phyloP scores from a whole-genome alignment of 805 yeast species.

The Hanseniaspora osmophila region DNA sequence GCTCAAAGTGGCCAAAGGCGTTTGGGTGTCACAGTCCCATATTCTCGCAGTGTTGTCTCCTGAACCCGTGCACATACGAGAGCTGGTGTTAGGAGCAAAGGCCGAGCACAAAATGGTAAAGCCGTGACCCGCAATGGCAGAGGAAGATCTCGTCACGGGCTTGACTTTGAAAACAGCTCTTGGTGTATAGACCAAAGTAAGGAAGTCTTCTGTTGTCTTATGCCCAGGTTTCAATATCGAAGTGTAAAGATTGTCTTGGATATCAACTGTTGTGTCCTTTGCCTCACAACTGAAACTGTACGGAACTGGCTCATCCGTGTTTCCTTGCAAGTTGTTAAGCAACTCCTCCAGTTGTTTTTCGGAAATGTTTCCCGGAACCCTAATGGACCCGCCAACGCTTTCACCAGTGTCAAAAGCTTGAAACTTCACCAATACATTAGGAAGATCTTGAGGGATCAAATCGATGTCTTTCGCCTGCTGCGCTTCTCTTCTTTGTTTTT shows the following conservation, averaged over 20 bases:
- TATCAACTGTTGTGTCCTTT: constrained; percentile 43
- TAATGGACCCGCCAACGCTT: constrained; percentile 62
- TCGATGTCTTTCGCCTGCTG: constrained; percentile 69
- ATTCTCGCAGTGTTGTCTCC: constrained; percentile 92
- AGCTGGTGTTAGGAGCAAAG: constrained; percentile 81
- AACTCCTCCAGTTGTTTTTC: constrained; percentile 81
- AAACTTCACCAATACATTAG: constrained; percentile 76
- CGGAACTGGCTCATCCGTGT: constrained; percentile 61
- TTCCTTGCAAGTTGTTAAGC: constrained; percentile 62
- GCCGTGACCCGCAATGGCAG: constrained; percentile 92
- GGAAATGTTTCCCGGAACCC: constrained; percentile 82
- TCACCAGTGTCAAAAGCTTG: constrained; percentile 92
- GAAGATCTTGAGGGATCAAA: constrained; percentile 61
- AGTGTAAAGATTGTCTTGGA: constrained; percentile 59
- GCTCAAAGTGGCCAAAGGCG: constrained; percentile 63
- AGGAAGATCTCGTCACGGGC: constrained; percentile 80
- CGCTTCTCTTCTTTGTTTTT: constrained; percentile 71
- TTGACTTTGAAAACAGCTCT: constrained; percentile 87
- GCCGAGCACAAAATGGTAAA: constrained; percentile 83
- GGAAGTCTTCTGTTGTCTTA: constrained; percentile 81
- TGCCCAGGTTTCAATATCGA: constrained; percentile 78
- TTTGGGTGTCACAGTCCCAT: constrained; percentile 94
- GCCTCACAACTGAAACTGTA: constrained; percentile 64
- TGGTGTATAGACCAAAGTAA: constrained; percentile 85
- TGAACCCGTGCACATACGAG: constrained; percentile 84